Percentiles rank a stretch among this genome's conserved stretches.
Evolutionary conservation across 805 yeast species (phyloP).

Genomic region (Sugiyamaella valdiviana): DNA sequence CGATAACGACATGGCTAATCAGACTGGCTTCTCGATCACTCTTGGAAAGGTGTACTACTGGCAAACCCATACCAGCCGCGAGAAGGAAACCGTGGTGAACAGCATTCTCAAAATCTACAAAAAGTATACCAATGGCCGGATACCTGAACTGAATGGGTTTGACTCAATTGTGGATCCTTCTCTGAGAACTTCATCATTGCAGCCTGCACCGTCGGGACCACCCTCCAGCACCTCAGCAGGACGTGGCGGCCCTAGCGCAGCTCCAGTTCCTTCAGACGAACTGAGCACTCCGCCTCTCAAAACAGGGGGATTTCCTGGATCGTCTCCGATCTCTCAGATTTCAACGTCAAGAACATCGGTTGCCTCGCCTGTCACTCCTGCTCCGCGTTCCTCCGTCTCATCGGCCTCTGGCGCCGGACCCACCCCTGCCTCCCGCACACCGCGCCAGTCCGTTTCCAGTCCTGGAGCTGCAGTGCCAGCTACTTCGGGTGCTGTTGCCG

Average conservation of each 20-base stretch:
- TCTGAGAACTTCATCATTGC: neutral
- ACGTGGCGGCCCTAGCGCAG: too few species aligned
- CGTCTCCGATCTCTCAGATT: neutral
- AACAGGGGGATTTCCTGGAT: neutral
- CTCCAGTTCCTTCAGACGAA: too few species aligned
- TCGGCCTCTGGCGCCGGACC: neutral
- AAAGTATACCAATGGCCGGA: constrained; percentile 49
- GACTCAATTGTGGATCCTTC: constrained; percentile 31
- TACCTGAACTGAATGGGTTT: constrained; percentile 51
- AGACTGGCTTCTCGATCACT: constrained; percentile 40
- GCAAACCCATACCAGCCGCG: constrained; percentile 57
- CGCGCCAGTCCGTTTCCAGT: neutral
- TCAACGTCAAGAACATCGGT: constrained; percentile 6
- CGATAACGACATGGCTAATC: constrained; percentile 41
- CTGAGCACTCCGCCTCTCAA: neutral
- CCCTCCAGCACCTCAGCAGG: neutral
- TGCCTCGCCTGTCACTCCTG: constrained; percentile 1
- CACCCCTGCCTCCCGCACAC: neutral
- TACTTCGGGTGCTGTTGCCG: neutral
- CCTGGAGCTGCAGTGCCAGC: neutral
- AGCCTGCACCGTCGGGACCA: neutral
- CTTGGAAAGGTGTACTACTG: constrained; percentile 81
- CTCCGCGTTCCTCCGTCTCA: neutral
- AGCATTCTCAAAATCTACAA: constrained; percentile 48
- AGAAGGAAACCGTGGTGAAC: constrained; percentile 52